These are phyloP conservation scores for Avena eriantha DNA, from an alignment of 176 grass and related monocot species.

Conservation along the genomic window DNA sequence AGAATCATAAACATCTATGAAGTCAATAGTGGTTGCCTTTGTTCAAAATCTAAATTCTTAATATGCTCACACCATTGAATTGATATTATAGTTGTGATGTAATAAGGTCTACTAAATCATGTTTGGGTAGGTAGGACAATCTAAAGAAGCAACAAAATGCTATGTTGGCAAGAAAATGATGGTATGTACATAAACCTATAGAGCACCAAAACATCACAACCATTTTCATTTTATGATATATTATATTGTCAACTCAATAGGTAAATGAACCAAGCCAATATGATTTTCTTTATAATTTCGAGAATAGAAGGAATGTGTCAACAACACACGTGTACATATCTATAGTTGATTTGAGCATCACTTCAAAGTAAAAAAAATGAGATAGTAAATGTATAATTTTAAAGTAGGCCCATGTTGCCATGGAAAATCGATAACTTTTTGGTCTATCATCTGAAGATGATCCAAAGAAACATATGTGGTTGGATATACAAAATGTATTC, in stretches of 20 bases:
- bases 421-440: too few species aligned
- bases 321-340: too few species aligned
- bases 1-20: conserved; percentile 9
- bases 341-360: neutral
- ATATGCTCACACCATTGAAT: neutral
- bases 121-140: neutral
- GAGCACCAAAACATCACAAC: conserved; percentile 14
- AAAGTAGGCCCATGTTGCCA: too few species aligned
- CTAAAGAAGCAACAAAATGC: neutral
- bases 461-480: neutral
- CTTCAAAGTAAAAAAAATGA: neutral
- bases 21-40: neutral
- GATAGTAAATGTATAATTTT: neutral
- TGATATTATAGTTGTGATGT: neutral
- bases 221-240: neutral
- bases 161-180: neutral
- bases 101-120: neutral
- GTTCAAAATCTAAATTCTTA: neutral
- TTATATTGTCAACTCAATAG: conserved; percentile 12
- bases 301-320: neutral
- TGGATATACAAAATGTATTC: neutral
- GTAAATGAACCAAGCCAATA: neutral
- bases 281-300: neutral
- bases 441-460: too few species aligned
- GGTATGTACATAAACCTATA: neutral